These are phyloP conservation scores for Steccherinum ochraceum DNA, from an alignment of 768 basidiomycete genomes.

Conservation along the genomic window DNA sequence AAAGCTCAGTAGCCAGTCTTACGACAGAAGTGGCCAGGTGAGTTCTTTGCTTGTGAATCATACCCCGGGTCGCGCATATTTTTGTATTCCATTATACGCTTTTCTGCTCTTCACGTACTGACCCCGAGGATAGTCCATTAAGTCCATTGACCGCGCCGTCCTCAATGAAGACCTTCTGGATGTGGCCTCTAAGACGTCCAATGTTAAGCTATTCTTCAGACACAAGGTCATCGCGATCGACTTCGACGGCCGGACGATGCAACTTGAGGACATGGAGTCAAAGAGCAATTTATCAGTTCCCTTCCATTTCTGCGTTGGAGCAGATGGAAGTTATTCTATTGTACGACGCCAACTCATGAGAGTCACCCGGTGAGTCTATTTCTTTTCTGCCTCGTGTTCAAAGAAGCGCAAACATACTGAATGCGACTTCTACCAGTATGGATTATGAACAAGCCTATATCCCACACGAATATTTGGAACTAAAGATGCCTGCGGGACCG, in stretches of 20 bases:
- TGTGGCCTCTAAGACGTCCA: slow-evolving; percentile 55
- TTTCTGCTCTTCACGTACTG: slow-evolving; percentile 14
- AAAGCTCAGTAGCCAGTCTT: slow-evolving; percentile 73
- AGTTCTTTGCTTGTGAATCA: slow-evolving; percentile 22
- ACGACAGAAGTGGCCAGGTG: slow-evolving; percentile 87
- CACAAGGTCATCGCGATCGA: slow-evolving; percentile 76
- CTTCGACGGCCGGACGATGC: slow-evolving; percentile 58
- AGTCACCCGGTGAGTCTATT: slow-evolving; percentile 66
- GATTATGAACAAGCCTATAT: slow-evolving; percentile 95
- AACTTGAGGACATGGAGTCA: slow-evolving; percentile 40
- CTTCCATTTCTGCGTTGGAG: slow-evolving; percentile 84
- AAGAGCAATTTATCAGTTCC: slow-evolving; percentile 37
- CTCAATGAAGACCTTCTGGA: slow-evolving; percentile 84
- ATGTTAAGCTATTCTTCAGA: slow-evolving; percentile 68
- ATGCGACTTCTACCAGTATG: slow-evolving; percentile 52
- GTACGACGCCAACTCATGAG: slow-evolving; percentile 94
- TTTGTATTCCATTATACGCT: slow-evolving; percentile 19
- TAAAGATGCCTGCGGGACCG: slow-evolving; percentile 86
- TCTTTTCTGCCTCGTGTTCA: slow-evolving; percentile 18
- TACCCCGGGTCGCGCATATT: neutral
- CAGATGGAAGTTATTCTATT: slow-evolving; percentile 91
- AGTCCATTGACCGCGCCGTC: slow-evolving; percentile 85
- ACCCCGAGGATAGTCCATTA: slow-evolving; percentile 63
- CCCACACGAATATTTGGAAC: slow-evolving; percentile 92
- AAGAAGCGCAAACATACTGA: slow-evolving; percentile 4